A percentile compares a stretch with the other conserved stretches of the same genome.
phyloP scores from a whole-genome alignment of 257 asterid species.

The Solanum sitiens region DNA sequence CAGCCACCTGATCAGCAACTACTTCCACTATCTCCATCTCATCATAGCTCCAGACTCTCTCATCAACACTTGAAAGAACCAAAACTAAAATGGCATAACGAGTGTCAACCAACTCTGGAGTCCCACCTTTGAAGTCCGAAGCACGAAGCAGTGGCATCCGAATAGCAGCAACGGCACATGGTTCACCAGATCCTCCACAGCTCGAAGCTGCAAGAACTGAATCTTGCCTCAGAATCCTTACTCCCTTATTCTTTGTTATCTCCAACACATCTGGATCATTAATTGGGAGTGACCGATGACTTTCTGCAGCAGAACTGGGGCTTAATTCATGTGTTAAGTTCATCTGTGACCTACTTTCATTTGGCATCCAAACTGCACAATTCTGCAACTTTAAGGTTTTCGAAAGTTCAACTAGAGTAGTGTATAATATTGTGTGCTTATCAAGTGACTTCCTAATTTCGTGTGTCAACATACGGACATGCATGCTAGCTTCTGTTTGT shows the following conservation, averaged over 20 bases:
- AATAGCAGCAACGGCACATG: constrained; percentile 29
- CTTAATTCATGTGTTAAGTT: constrained; percentile 33
- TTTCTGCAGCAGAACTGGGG: constrained; percentile 11
- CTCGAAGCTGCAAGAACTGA: constrained; percentile 29
- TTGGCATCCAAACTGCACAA: constrained; percentile 49
- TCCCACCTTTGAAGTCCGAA: constrained; percentile 39
- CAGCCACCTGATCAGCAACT: constrained; percentile 48
- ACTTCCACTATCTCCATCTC: constrained; percentile 45
- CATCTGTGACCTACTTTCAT: constrained; percentile 22
- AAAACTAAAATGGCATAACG: constrained; percentile 29
- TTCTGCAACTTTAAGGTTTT: constrained; percentile 34
- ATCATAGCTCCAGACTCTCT: constrained; percentile 14
- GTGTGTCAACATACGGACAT: constrained; percentile 34
- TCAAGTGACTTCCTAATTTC: constrained; percentile 38
- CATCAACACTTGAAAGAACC: constrained; percentile 22
- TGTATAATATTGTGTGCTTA: constrained; percentile 31
- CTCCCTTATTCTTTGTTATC: constrained; percentile 28
- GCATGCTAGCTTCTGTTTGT: constrained; percentile 35
- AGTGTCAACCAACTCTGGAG: constrained; percentile 27
- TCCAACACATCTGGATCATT: constrained; percentile 31
- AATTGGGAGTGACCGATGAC: constrained; percentile 9
- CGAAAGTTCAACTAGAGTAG: constrained; percentile 37
- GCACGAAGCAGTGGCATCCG: constrained; percentile 31
- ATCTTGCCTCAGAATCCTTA: constrained; percentile 21
- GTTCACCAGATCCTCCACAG: constrained; percentile 20